Evolutionary conservation across 352 stramenopile genomes (phyloP), one percentile per base, ranked within the genome.

Genomic region (Globisporangium yorkense): DNA sequence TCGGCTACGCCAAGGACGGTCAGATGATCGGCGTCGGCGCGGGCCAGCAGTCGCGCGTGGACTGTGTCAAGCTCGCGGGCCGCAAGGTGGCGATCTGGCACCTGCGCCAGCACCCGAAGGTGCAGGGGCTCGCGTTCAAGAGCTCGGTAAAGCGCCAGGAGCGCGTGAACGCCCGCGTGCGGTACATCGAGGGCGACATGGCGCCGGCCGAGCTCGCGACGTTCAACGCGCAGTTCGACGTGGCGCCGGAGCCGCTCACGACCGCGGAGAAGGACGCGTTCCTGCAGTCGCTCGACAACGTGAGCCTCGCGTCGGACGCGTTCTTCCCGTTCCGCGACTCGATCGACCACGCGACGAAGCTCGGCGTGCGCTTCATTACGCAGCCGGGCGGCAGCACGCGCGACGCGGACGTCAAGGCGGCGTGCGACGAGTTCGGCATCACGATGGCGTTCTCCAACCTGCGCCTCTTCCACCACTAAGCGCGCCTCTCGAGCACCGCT

Each of bases 21-120:
- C 98, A 99, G 87, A 99, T 99, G 96, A 97, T 99, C 39, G 98
- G 98, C 50, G 97, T 99, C n/a, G 98, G 98, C 48, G 97, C 98
- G 15, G 98, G 98, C 33, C 98, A 99, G 76, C 97, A 99, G 83
- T 98, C 84, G 54, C 96, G 98, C 56, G 97, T 99, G 3, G 97
- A 99, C 77, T 99, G 97, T 73, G 96, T 99, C 57, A 99, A 99
- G 80, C 87, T 99, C 43, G 98, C 98, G 15, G 97, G 84, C 8
- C 88, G 97, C 52, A 99, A 99, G 82, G 96, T 99, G 27, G 63
- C 77, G 27, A 98, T 98, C 46, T 99, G 97, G 97, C 98, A 98
- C 67, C 75, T 99, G 57, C 87, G 97, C 57, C 97, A 99, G 77
- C 97, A 99, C 80, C 96, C 96, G 15, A 97, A 98, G 83, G 96